Evolutionary conservation across 495 filamentous ascomycete species (phyloP).

Genomic region (Chaetomium tenue): DNA sequence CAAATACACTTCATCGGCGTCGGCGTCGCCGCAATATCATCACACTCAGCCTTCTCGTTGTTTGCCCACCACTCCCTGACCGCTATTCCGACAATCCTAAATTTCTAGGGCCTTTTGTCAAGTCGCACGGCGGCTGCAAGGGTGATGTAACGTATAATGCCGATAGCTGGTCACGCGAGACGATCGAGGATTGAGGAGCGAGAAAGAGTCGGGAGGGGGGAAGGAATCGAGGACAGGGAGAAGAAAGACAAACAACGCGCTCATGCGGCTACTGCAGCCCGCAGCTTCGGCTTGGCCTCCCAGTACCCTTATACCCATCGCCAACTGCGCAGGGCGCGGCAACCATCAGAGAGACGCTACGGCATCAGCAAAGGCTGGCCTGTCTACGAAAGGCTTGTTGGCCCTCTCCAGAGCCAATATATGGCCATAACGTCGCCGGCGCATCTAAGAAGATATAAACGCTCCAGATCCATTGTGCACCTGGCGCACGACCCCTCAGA

Average conservation of each 20-base stretch:
- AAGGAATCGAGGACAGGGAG: neutral
- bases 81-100: conserved; percentile 2
- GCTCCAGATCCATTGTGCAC: too few species aligned
- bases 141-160: conserved; percentile 4
- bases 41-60: neutral
- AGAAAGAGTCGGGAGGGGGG: neutral
- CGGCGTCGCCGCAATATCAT: conserved; percentile 6
- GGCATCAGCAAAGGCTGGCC: neutral
- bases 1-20: neutral
- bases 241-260: conserved; percentile 1
- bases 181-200: neutral
- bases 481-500: neutral
- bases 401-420: too few species aligned
- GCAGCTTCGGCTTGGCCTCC: neutral
- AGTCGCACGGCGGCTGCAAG: conserved; percentile 14
- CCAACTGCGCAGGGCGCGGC: neutral
- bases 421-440: neutral
- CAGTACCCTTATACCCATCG: neutral
- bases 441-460: neutral
- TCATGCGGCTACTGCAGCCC: neutral
- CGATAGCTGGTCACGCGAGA: conserved; percentile 9
- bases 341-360: neutral
- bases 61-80: neutral
- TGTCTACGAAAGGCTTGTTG: neutral
- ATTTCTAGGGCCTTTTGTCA: neutral